A percentile compares a stretch with the other conserved stretches of the same genome.
phyloP scores from a whole-genome alignment of 441 rosid species.

The Erodium moschatum region DNA sequence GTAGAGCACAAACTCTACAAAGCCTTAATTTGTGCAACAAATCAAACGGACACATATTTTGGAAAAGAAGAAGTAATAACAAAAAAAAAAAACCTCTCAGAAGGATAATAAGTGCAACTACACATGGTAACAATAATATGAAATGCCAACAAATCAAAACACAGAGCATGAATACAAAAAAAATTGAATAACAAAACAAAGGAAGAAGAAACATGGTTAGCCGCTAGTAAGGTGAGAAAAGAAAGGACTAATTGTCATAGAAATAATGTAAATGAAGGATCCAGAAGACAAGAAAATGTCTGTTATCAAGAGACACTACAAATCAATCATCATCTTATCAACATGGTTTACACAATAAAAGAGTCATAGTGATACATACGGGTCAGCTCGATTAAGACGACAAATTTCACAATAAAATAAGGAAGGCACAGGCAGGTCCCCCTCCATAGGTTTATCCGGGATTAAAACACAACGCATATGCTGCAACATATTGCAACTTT shows the following conservation, averaged over 20 bases:
- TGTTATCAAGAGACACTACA: neutral
- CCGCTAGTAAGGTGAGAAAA: neutral
- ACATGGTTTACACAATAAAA: neutral
- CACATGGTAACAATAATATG: neutral
- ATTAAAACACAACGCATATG: constrained; percentile 72
- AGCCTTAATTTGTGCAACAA: constrained; percentile 1
- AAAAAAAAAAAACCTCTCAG: neutral
- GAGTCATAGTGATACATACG: constrained; percentile 41
- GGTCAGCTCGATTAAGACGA: constrained; percentile 89
- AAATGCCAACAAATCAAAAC: neutral
- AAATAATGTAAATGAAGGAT: neutral
- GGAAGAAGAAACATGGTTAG: constrained; percentile 5
- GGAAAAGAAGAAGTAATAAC: neutral
- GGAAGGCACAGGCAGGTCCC: constrained; percentile 51
- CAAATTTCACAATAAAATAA: constrained; percentile 81
- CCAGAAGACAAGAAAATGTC: neutral
- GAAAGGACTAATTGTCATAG: constrained; percentile 1
- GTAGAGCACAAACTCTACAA: neutral
- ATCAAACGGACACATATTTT: neutral
- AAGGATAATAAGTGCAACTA: neutral
- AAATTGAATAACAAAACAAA: neutral
- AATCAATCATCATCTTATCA: neutral
- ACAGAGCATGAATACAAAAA: neutral
- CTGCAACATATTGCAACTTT: constrained; percentile 69
- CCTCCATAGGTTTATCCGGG: constrained; percentile 69